Evolutionary conservation across 1,139 yeast species (phyloP).

Genomic region (Maudiozyma humilis): DNA sequence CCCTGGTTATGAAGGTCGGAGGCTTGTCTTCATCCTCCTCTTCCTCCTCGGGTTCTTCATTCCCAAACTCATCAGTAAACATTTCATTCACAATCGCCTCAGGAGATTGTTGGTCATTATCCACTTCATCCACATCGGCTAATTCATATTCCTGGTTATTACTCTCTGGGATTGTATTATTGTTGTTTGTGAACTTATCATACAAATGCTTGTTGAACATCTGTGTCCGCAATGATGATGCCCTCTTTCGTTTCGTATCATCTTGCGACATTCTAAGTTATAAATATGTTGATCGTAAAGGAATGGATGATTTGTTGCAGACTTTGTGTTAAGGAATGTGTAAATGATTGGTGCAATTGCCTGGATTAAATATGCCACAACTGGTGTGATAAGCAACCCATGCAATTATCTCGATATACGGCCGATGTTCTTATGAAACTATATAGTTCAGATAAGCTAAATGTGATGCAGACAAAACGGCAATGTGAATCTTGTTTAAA

Average conservation of each 20-base stretch:
- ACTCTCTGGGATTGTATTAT: slow-evolving; percentile 4
- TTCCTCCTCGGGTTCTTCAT: slow-evolving; percentile 11
- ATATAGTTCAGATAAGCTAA: too few relatives aligned
- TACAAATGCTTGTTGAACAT: slow-evolving; percentile 47
- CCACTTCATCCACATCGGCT: slow-evolving; percentile 8
- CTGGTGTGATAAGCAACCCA: too few relatives aligned
- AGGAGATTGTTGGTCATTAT: background rate
- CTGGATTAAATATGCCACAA: too few relatives aligned
- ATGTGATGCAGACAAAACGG: too few relatives aligned
- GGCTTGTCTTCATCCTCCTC: slow-evolving; percentile 11
- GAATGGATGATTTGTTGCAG: too few relatives aligned
- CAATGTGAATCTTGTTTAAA: too few relatives aligned
- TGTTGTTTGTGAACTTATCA: slow-evolving; percentile 16
- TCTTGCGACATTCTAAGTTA: slow-evolving; percentile 5
- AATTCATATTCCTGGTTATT: slow-evolving; percentile 16
- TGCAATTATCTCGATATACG: too few relatives aligned
- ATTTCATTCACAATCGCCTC: background rate
- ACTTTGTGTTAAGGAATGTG: too few relatives aligned
- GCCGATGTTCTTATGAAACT: too few relatives aligned
- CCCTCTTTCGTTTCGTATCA: slow-evolving; percentile 46
- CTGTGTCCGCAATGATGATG: slow-evolving; percentile 67
- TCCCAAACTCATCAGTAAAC: background rate
- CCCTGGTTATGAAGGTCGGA: slow-evolving; percentile 16
- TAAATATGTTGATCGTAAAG: too few relatives aligned
- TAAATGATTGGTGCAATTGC: too few relatives aligned